Evolutionary conservation across 768 basidiomycete genomes (phyloP).

Genomic region (Trametes gibbosa): DNA sequence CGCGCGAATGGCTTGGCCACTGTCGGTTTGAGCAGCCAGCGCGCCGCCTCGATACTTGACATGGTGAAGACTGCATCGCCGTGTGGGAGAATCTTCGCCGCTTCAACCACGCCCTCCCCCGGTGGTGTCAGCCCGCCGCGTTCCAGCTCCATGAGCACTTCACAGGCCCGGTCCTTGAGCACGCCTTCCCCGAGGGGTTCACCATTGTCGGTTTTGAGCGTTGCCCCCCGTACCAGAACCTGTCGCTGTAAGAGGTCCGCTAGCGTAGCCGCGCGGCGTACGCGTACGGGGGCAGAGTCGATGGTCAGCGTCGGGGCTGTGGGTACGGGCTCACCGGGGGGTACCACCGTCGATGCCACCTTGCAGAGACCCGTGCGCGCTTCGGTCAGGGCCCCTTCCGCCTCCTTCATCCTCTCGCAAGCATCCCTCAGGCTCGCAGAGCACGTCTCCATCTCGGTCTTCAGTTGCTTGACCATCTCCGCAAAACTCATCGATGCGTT

Average conservation of each 20-base stretch:
- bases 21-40: background rate
- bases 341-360: background rate
- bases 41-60: background rate
- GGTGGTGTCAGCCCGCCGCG: background rate
- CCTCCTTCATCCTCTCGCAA: background rate
- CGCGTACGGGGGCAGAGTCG: background rate
- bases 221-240: background rate
- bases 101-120: background rate
- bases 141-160: background rate
- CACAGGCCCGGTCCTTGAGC: background rate
- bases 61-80: background rate
- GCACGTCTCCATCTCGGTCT: background rate
- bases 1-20: background rate
- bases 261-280: background rate
- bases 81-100: background rate
- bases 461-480: background rate
- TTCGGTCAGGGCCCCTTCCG: background rate
- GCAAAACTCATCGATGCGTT: background rate
- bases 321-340: background rate
- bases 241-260: conserved; percentile 2
- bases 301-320: background rate
- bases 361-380: background rate
- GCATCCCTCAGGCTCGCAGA: background rate
- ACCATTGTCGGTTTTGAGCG: background rate
- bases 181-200: background rate